phyloP scores from a whole-genome alignment of 305 asterid genomes.

The Fraxinus albicans region DNA sequence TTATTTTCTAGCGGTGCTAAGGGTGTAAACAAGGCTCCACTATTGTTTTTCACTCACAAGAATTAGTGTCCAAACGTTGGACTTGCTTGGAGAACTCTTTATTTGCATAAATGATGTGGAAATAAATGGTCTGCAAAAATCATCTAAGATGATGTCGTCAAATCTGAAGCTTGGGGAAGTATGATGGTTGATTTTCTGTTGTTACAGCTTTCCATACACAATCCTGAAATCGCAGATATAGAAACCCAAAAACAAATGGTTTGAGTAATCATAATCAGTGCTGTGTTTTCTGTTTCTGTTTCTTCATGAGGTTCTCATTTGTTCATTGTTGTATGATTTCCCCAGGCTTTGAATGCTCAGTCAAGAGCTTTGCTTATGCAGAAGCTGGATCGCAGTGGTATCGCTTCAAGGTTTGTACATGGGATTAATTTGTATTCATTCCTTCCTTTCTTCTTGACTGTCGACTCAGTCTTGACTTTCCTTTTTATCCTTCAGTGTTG shows the following conservation, averaged over 20 bases:
- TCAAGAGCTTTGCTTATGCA: slow-evolving; percentile 97
- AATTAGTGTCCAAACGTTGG: not conserved
- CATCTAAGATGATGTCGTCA: not conserved
- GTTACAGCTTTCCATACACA: not conserved
- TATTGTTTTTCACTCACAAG: not conserved
- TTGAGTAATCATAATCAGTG: not conserved
- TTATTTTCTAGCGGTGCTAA: not conserved
- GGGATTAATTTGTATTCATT: slow-evolving; percentile 7
- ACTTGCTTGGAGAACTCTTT: not conserved
- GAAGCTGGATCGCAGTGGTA: slow-evolving; percentile 94
- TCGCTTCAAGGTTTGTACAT: slow-evolving; percentile 66
- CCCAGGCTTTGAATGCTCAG: slow-evolving; percentile 90
- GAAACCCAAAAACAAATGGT: not conserved
- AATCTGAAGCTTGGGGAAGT: not conserved
- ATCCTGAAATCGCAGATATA: not conserved
- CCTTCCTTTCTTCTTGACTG: not conserved
- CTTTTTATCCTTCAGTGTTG: slow-evolving; percentile 42
- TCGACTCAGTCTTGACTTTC: slow-evolving; percentile 11
- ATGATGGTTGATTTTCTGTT: not conserved
- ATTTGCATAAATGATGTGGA: not conserved
- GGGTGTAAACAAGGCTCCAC: not conserved
- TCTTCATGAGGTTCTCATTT: not conserved
- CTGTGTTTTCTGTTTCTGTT: not conserved
- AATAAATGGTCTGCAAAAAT: not conserved
- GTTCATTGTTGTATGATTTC: slow-evolving; percentile 6